Base-by-base conservation (phyloP, 2,329 filamentous ascomycete species). In the Aureobasidium leucospermi region DNA sequence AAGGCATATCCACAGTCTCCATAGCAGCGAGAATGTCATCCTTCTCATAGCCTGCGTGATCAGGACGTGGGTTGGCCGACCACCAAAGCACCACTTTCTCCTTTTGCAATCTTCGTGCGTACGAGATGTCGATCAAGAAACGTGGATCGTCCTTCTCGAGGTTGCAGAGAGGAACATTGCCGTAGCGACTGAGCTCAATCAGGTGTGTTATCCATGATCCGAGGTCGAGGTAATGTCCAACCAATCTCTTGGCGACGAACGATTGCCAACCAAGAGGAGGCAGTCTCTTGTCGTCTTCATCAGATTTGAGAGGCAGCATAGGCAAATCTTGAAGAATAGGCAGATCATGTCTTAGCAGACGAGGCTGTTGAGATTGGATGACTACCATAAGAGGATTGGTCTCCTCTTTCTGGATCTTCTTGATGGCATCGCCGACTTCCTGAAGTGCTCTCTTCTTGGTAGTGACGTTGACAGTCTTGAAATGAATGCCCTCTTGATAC, bases 71-170 rank as follows among this genome's bases (percentile, higher is more conserved):
- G 6, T 87, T 86, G 9, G 84, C 81, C 16, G 93, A 97, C 94
- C 94, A 99, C 94, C 94, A 99, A 6, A 99, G 78, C 6, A 99
- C 89, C 1, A 99, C 90, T 60, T 92, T 91, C 69, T 93, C 96
- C 65, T 89, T 87, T 68, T 96, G 90, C 55, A 99, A 77, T 16
- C 92, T 84, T 60, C 95, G 82, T 0, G 94, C 94, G 71, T 97
- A 99, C 0, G 93, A 89, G 59, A 99, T 85, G 70, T 99, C 94
- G 66, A 99, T 99, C 58, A 99, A 77, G 76, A 94, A 97, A 3
- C 90, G 85, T 31, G 94, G 93, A 67, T 99, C 94, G 65, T 97
- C 94, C 45, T 87, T 86, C 71, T 97, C 94, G 34, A 99, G 77
- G 67, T 99, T 99, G 74, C 94, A 97, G 7, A 99, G 79, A 1